Base-by-base conservation (phyloP, 2,329 filamentous ascomycete genomes). In the Fusarium begoniae region DNA sequence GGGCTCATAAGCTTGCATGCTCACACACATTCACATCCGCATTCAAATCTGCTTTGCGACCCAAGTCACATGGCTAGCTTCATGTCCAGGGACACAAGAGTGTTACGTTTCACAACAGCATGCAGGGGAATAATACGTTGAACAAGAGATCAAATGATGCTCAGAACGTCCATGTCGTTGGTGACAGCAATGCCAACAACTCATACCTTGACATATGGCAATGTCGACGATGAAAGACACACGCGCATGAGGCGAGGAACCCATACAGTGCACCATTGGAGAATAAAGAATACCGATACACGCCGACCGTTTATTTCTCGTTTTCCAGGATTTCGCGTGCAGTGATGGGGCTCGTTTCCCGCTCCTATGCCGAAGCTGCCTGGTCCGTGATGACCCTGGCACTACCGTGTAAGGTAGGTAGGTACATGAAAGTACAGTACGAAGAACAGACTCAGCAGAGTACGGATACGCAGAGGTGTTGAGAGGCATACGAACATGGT, bases 321-420 rank as follows among this genome's bases (percentile, higher is more conserved):
- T 50, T 40, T 58, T 62, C 53, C 43, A 66, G 61, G 63, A 53
- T 69, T 70, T 66, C 43, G 63, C 59, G 55, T 73, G 67, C 66
- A 74, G 58, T 68, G 54, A 74, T 72, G 67, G 66, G 58, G 54
- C 62, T 60, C 63, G 54, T 70, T 59, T 70, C 55, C 58, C 59
- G 62, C 57, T 64, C 60, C 38, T 56, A 44, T 75, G 61, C 65
- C 65, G 69, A 75, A 75, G 66, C 47, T 68, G 40, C 43, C 37
- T 66, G 73, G 72, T 60, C 72, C 56, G 72, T 75, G 73, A 57
- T 44, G 32, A 75, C 69, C 73, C 63, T 75, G 69, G 24, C 62
- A 47, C 41, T 71, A 50, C 56, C 73, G 56, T 26, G 43, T 35
- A 35, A 28, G 28, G 28, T 28, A 28, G 15, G 32, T 20, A 53